phyloP scores from a whole-genome alignment of 2,329 filamentous ascomycete genomes.

The Zalaria sp. region DNA sequence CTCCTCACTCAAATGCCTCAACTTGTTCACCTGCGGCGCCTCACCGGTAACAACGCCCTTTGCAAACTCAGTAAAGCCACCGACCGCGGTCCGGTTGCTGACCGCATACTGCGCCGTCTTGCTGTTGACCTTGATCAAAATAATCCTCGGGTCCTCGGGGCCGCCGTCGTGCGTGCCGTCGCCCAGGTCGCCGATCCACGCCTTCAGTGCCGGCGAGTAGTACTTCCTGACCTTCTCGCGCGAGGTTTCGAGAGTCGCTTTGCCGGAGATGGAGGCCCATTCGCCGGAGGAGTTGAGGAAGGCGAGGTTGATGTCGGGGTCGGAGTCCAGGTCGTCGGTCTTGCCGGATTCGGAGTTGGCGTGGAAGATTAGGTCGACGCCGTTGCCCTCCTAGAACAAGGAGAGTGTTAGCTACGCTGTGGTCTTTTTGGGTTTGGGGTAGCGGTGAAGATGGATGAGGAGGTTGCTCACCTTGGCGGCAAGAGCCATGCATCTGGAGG shows the following conservation, averaged over 20 bases:
- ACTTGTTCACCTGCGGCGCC: constrained; percentile 56
- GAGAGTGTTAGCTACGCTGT: constrained; percentile 5
- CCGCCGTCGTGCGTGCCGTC: constrained; percentile 75
- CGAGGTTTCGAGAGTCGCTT: constrained; percentile 55
- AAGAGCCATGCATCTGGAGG: constrained; percentile 76
- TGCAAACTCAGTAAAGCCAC: constrained; percentile 54
- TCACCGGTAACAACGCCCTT: constrained; percentile 63
- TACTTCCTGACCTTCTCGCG: constrained; percentile 55
- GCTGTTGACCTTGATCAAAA: constrained; percentile 62
- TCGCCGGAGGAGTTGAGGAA: constrained; percentile 59
- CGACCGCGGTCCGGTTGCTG: constrained; percentile 46
- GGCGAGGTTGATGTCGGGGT: constrained; percentile 65
- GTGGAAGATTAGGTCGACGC: constrained; percentile 76
- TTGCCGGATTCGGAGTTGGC: constrained; percentile 85
- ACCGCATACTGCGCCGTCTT: constrained; percentile 60
- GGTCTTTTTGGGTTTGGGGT: too few relatives aligned
- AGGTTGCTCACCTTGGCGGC: constrained; percentile 51
- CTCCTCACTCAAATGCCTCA: constrained; percentile 55
- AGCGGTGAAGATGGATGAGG: neutral
- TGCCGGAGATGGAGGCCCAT: constrained; percentile 78
- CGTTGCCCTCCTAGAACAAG: constrained; percentile 50
- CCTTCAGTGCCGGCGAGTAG: constrained; percentile 61
- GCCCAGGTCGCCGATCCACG: constrained; percentile 75
- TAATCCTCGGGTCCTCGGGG: constrained; percentile 68
- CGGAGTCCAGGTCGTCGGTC: constrained; percentile 60